Evolutionary conservation across 1,284 basidiomycete species (phyloP).

Genomic region (Trametes polyzona): DNA sequence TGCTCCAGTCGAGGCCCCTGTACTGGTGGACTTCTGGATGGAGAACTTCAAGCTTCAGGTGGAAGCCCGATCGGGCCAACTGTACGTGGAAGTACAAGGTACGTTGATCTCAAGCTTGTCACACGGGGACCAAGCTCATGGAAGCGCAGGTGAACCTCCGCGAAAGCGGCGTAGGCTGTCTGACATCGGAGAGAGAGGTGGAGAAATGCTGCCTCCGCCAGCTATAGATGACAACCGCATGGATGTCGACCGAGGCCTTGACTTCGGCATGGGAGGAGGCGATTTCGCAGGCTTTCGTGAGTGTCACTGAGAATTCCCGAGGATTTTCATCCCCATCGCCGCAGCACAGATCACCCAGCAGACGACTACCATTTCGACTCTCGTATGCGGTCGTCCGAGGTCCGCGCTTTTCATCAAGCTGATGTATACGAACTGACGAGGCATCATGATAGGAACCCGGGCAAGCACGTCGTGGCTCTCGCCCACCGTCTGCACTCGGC

Average conservation of each 20-base stretch:
- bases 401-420: slow-evolving; percentile 28
- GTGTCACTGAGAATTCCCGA: neutral
- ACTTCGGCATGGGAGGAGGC: neutral
- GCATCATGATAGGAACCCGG: slow-evolving; percentile 66
- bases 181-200: slow-evolving; percentile 10
- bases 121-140: neutral
- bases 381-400: slow-evolving; percentile 69
- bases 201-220: neutral
- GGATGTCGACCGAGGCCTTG: slow-evolving; percentile 17
- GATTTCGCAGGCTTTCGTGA: slow-evolving; percentile 12
- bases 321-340: too few relatives aligned
- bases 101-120: slow-evolving; percentile 3
- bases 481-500: slow-evolving; percentile 52
- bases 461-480: slow-evolving; percentile 67
- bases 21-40: slow-evolving; percentile 71
- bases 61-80: slow-evolving; percentile 58
- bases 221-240: slow-evolving; percentile 7
- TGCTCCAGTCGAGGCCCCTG: slow-evolving; percentile 56
- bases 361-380: slow-evolving; percentile 27
- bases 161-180: slow-evolving; percentile 44
- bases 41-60: slow-evolving; percentile 70
- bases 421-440: neutral
- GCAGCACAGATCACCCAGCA: slow-evolving; percentile 4
- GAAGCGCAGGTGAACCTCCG: slow-evolving; percentile 40
- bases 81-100: slow-evolving; percentile 46